Percentiles rank a stretch among this genome's conserved stretches.
Evolutionary conservation across 495 filamentous ascomycete species (phyloP).

Genomic region (Niebla homalea): DNA sequence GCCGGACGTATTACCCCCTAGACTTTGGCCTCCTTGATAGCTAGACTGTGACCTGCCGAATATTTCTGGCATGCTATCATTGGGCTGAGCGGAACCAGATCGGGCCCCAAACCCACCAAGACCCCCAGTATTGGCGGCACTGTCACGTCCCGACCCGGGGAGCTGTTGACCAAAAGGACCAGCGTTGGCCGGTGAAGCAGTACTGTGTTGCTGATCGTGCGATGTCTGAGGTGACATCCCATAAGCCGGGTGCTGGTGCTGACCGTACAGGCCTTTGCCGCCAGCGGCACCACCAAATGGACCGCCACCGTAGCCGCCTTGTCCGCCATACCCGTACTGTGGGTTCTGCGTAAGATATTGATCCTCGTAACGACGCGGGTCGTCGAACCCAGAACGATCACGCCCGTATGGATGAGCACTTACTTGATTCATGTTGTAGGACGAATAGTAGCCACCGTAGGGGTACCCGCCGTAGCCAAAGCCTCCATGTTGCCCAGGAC

Average conservation of each 20-base stretch:
- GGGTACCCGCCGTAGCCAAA: conserved; percentile 69
- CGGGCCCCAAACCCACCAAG: conserved; percentile 59
- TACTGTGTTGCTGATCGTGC: conserved; percentile 49
- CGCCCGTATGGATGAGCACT: conserved; percentile 38
- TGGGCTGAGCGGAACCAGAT: conserved; percentile 57
- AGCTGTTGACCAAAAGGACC: conserved; percentile 54
- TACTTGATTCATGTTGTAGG: conserved; percentile 63
- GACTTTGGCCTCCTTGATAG: conserved; percentile 52
- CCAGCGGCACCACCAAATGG: conserved; percentile 21
- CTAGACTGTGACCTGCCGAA: conserved; percentile 58
- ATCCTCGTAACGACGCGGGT: conserved; percentile 41
- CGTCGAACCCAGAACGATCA: conserved; percentile 43
- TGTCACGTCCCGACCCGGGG: conserved; percentile 53
- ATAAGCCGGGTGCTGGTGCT: conserved; percentile 57
- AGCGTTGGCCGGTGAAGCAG: conserved; percentile 59
- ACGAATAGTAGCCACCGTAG: conserved; percentile 67
- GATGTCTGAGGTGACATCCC: conserved; percentile 55
- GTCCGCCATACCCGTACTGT: conserved; percentile 56
- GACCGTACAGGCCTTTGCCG: conserved; percentile 65
- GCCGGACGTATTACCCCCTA: conserved; percentile 42
- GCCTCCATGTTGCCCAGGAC: conserved; percentile 35
- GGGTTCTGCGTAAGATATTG: conserved; percentile 40
- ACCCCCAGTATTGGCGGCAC: conserved; percentile 32
- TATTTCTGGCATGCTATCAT: conserved; percentile 60
- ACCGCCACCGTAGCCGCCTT: conserved; percentile 53